A percentile compares a stretch with the other conserved stretches of the same genome.
Evolutionary conservation across 73 alveolate genomes (phyloP).

Genomic region (Paramecium sexaurelia): DNA sequence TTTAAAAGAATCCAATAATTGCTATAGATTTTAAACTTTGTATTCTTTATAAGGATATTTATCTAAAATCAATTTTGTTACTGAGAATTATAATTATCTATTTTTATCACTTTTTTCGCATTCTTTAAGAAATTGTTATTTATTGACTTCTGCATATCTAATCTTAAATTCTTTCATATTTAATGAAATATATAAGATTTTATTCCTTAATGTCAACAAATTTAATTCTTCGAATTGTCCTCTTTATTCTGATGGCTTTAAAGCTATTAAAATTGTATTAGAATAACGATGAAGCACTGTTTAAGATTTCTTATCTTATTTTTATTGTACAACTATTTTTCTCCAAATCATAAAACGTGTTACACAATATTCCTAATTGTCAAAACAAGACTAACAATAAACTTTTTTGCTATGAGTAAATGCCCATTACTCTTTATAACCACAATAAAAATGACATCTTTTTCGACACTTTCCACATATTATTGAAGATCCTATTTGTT

Average conservation of each 20-base stretch:
- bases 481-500: conserved; percentile 41
- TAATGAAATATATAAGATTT: neutral
- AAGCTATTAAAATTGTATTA: conserved; percentile 15
- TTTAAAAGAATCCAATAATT: neutral
- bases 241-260: neutral
- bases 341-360: neutral
- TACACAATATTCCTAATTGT: neutral
- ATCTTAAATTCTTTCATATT: neutral
- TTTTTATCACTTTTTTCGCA: neutral
- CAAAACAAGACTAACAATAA: conserved; percentile 13
- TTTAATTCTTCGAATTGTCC: conserved; percentile 5
- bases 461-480: conserved; percentile 58
- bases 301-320: conserved; percentile 13
- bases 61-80: neutral
- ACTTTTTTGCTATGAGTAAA: conserved; percentile 38
- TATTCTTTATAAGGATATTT: neutral
- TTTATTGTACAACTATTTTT: conserved; percentile 44
- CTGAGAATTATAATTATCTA: neutral
- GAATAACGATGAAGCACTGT: neutral
- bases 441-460: conserved; percentile 65
- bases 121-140: neutral
- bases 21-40: neutral
- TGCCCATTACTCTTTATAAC: conserved; percentile 44
- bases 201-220: neutral
- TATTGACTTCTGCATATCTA: neutral